Percentiles rank a stretch among this genome's conserved stretches.
phyloP scores from a whole-genome alignment of 805 yeast species.

The Metschnikowia reukaufii region DNA sequence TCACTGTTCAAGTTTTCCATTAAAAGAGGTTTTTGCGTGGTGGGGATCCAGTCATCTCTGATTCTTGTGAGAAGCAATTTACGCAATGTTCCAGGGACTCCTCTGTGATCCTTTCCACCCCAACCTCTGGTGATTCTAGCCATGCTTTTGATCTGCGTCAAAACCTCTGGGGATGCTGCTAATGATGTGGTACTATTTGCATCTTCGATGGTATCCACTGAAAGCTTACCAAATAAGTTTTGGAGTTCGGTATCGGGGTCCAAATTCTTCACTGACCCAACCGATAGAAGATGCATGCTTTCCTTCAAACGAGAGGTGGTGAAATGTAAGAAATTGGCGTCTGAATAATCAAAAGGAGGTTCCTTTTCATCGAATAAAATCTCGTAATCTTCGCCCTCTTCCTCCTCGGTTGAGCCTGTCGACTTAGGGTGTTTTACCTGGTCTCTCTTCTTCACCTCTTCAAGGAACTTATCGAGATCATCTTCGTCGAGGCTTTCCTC shows the following conservation, averaged over 20 bases:
- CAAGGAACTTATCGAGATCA: constrained; percentile 57
- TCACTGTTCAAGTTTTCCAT: constrained; percentile 53
- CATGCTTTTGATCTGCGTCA: constrained; percentile 60
- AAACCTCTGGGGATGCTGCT: constrained; percentile 65
- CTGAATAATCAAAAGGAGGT: constrained; percentile 37
- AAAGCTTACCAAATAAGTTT: constrained; percentile 67
- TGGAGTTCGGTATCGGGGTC: constrained; percentile 79
- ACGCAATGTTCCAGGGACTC: constrained; percentile 72
- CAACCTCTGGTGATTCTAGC: constrained; percentile 69
- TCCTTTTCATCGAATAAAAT: constrained; percentile 28
- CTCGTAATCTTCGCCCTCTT: constrained; percentile 22
- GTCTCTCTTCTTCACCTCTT: constrained; percentile 37
- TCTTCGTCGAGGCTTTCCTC: constrained; percentile 45
- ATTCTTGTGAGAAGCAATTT: constrained; percentile 69
- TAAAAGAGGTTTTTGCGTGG: constrained; percentile 55
- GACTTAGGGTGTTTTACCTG: constrained; percentile 16
- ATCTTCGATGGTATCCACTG: constrained; percentile 67
- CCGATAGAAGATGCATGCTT: constrained; percentile 41
- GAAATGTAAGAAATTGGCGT: constrained; percentile 46
- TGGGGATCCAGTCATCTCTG: constrained; percentile 80
- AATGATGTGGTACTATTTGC: constrained; percentile 74
- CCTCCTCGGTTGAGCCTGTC: neutral
- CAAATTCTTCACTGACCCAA: constrained; percentile 49
- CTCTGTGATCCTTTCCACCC: constrained; percentile 76
- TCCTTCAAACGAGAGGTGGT: constrained; percentile 46